These are phyloP conservation scores for Senna siamea DNA, from an alignment of 306 rosid species.

Conservation along the genomic window DNA sequence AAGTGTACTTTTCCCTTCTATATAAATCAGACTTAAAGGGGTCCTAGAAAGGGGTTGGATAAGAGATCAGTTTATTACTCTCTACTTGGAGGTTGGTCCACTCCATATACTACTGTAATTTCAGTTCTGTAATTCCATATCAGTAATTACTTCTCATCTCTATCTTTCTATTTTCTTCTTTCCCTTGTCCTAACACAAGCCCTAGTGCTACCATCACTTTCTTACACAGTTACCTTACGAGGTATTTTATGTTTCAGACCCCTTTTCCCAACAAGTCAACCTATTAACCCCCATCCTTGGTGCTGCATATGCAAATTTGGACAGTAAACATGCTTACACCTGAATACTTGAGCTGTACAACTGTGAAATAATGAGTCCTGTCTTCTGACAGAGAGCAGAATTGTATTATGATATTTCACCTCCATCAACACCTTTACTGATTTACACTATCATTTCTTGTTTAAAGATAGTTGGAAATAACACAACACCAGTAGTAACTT, in stretches of 20 bases:
- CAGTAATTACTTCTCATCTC: too few relatives aligned
- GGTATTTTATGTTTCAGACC: neutral
- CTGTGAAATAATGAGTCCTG: neutral
- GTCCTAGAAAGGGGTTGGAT: too few relatives aligned
- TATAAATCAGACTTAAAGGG: too few relatives aligned
- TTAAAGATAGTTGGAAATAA: conserved; percentile 15
- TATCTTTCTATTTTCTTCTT: too few relatives aligned
- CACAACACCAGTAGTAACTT: conserved; percentile 13
- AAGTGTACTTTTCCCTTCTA: too few relatives aligned
- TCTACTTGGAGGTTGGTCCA: too few relatives aligned
- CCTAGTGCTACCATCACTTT: neutral
- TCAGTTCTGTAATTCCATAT: too few relatives aligned
- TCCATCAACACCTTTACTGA: neutral
- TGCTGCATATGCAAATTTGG: neutral
- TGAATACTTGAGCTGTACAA: neutral
- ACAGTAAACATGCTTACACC: neutral
- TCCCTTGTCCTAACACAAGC: neutral
- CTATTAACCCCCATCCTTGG: neutral
- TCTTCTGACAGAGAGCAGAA: neutral
- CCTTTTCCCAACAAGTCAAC: neutral
- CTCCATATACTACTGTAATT: too few relatives aligned
- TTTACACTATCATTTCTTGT: neutral
- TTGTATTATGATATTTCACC: conserved; percentile 14
- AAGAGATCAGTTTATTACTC: too few relatives aligned
- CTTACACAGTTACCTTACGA: neutral